Evolutionary conservation across 2,329 filamentous ascomycete genomes (phyloP), one percentile per base, ranked within the genome.

Genomic region (Claviceps africana): DNA sequence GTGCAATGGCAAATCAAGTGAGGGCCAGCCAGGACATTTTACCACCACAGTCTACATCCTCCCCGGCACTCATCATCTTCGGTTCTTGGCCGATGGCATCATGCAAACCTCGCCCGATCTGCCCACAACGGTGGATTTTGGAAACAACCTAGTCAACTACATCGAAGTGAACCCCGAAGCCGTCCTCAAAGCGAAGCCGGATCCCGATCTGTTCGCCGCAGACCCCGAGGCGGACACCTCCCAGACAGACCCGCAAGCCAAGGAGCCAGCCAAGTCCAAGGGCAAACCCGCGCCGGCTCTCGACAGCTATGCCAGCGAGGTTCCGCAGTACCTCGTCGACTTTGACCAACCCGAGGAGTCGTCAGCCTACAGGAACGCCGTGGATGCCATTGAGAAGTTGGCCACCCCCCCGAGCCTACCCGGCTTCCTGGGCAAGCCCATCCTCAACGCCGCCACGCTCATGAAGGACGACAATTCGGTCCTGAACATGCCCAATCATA

Each of bases 401-500:
- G 82, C 88, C 1, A 82, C 82, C 25, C 91, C 93, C 5, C 93
- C 93, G 1, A 83, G 79, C 58, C 75, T 98, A 45, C 93, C 93
- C 1, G 82, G 93, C 48, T 97, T 97, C 71, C 72, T 98, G 48
- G 87, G 85, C 59, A 95, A 95, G 71, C 93, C 90, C 33, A 96
- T 98, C 54, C 71, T 98, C 58, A 98, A 98, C 66, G 87, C 87
- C 48, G 84, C 83, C 2, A 89, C 88, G 28, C 83, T 91, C 7
- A 88, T 95, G 76, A 97, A 97, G 72, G 93, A 98, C 65, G 93
- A 98, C 69, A 95, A 91, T 67, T 96, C 90, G 69, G 93, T 98
- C 55, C 72, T 98, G 57, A 93, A 88, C 59, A 91, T 96, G 78
- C 93, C 93, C 15, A 98, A 97, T 62, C 91, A 98, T 64, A 96